Percentiles rank a stretch among this genome's conserved stretches.
Evolutionary conservation across 2,329 filamentous ascomycete genomes (phyloP).

Genomic region (Ascochyta clinopodiicola): DNA sequence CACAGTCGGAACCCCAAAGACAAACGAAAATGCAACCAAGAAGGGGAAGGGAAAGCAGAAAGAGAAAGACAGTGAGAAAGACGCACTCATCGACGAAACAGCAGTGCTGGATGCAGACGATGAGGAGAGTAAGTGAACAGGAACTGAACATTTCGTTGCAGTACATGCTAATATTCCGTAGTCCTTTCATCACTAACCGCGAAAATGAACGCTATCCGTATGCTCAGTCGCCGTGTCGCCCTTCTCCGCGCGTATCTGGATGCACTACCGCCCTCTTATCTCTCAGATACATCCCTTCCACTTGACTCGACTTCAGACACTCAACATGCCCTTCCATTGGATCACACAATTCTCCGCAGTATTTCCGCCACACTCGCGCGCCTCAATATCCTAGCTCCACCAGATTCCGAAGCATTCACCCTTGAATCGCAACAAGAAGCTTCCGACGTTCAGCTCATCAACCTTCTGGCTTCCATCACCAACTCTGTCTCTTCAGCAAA

Average conservation of each 20-base stretch:
- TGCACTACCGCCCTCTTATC: conserved; percentile 70
- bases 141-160: background rate
- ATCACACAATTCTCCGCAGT: conserved; percentile 81
- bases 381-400: conserved; percentile 79
- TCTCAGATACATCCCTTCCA: conserved; percentile 56
- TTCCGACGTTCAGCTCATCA: conserved; percentile 83
- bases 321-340: conserved; percentile 46
- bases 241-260: conserved; percentile 73
- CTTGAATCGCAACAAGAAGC: conserved; percentile 76
- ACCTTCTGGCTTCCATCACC: conserved; percentile 76
- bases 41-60: conserved; percentile 60
- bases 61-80: conserved; percentile 46
- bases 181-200: conserved; percentile 75
- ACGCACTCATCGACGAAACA: conserved; percentile 44
- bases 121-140: conserved; percentile 62
- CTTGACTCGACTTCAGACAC: conserved; percentile 38
- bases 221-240: conserved; percentile 71
- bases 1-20: conserved; percentile 26
- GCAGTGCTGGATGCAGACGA: conserved; percentile 63
- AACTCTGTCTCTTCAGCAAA: conserved; percentile 73
- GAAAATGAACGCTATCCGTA: conserved; percentile 91
- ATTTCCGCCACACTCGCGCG: conserved; percentile 86
- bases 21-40: conserved; percentile 56
- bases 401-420: conserved; percentile 68
- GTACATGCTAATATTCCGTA: conserved; percentile 32